Evolutionary conservation across 2,329 filamentous ascomycete genomes (phyloP), one percentile per base, ranked within the genome.

Genomic region (Rutstroemia sp.): DNA sequence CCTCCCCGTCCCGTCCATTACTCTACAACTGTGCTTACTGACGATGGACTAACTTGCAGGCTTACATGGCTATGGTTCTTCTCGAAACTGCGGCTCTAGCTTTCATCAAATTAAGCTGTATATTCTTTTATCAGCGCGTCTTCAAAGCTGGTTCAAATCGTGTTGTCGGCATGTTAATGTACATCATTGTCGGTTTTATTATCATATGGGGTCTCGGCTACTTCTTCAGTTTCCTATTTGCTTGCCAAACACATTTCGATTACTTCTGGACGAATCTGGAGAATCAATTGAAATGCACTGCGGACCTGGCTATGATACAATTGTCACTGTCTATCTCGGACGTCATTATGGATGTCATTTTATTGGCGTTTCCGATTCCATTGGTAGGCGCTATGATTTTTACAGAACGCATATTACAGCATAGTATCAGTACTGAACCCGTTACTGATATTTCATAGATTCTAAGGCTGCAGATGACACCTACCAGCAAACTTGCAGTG

Each of bases 41-140:
- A 47, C 21, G 23, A 25, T 25, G 14, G 12, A 25, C 3, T n/a
- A 14, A 3, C n/a, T 45, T 17, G 42, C 21, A 47, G 44, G 44
- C 44, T 47, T 47, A 47, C 21, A 47, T 47, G 44, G 44, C 44
- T 47, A 47, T 47, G 44, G 44, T 47, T 10, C 44, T 47, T 47
- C 44, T 47, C 21, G 10, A 47, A n/a, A 47, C 44, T 4, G 44
- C 44, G 14, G 19, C 44, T 27, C 44, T 47, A 47, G 44, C 44
- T 10, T 47, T 47, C 44, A 47, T 47, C 12, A 47, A 47, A 9
- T 27, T 27, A 47, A 47, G 44, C 44, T 47, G 44, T 14, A 47
- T 47, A 14, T 47, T 47, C 21, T 47, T 47, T 10, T 47, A 47
- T 14, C 19, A 16, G 27, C 44, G 44, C 10, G 21, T 27, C 44